Evolutionary conservation across 2,329 filamentous ascomycete species (phyloP).

Genomic region (Aspergillus sp.): DNA sequence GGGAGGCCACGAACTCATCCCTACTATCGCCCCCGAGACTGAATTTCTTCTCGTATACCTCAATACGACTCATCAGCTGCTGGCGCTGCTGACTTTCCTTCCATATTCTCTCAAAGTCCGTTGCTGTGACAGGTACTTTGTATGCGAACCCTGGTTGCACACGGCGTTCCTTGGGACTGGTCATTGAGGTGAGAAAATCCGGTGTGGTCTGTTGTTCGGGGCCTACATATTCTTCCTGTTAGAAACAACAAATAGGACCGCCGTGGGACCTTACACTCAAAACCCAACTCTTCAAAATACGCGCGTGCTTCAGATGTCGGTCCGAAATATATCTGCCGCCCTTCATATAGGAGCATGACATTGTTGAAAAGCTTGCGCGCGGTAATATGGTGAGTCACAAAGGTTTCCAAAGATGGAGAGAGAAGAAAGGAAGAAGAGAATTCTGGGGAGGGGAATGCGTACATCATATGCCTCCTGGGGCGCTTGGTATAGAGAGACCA

Average conservation of each 20-base stretch:
- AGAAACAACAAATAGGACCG: too few relatives aligned
- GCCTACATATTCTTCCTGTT: too few relatives aligned
- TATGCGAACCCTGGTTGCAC: conserved; percentile 52
- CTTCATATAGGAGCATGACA: conserved; percentile 63
- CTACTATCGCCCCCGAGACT: conserved; percentile 29
- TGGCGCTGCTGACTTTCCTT: too few relatives aligned
- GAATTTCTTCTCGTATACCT: too few relatives aligned
- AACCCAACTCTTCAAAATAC: conserved; percentile 70
- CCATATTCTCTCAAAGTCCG: conserved; percentile 28
- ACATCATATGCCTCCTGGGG: conserved; percentile 38
- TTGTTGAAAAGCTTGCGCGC: conserved; percentile 61
- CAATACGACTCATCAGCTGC: too few relatives aligned
- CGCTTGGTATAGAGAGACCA: conserved; percentile 54
- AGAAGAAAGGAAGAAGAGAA: too few relatives aligned
- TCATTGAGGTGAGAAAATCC: conserved; percentile 69
- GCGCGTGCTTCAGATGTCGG: conserved; percentile 56
- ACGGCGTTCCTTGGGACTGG: conserved; percentile 60
- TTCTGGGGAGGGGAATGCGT: too few relatives aligned
- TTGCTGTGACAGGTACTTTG: conserved; percentile 65
- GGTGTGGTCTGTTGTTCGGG: conserved; percentile 65
- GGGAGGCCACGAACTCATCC: conserved; percentile 35
- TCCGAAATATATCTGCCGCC: conserved; percentile 46
- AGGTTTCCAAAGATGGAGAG: too few relatives aligned
- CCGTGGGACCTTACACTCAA: conserved; percentile 49
- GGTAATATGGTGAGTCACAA: too few relatives aligned